Conservation (phyloP, 768 basidiomycete genomes). For the Psilocybe azurescens region DNA sequence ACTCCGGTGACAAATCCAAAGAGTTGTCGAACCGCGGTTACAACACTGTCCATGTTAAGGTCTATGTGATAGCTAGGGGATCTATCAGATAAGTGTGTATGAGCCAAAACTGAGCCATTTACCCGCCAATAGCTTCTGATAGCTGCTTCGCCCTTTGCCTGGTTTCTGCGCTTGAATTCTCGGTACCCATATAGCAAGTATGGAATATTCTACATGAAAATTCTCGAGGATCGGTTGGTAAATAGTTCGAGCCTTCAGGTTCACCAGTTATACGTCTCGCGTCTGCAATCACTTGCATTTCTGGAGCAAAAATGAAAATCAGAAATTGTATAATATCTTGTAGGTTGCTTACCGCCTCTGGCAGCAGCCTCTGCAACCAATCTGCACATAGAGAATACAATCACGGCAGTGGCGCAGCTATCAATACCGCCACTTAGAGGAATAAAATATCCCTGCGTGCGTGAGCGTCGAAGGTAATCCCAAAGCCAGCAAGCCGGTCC, state of each 20-base stretch:
- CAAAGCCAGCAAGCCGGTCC: conserved; percentile 99
- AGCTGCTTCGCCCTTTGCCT: conserved; percentile 85
- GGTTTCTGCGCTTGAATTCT: conserved; percentile 91
- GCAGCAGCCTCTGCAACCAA: conserved; percentile 82
- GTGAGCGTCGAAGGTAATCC: conserved; percentile 96
- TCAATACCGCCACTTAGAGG: conserved; percentile 97
- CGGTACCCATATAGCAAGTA: conserved; percentile 99
- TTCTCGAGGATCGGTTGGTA: conserved; percentile 88
- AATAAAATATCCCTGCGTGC: conserved; percentile 93
- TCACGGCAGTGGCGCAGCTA: conserved; percentile 95
- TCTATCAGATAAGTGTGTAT: background rate
- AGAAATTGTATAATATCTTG: background rate
- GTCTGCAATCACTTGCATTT: conserved; percentile 87
- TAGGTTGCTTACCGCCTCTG: conserved; percentile 61
- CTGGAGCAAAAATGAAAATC: conserved; percentile 37
- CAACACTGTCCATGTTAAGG: conserved; percentile 94
- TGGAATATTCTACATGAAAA: conserved; percentile 91
- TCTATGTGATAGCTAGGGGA: conserved; percentile 84
- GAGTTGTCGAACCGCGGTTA: conserved; percentile 81
- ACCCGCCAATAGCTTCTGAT: conserved; percentile 91
- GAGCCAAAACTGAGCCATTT: conserved; percentile 16
- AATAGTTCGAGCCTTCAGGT: conserved; percentile 76
- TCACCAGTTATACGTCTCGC: conserved; percentile 91
- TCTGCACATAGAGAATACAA: conserved; percentile 96
- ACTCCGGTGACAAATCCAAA: conserved; percentile 80